Evolutionary conservation across 2,329 filamentous ascomycete species (phyloP).

Genomic region (Dryadomyces sulphureus): DNA sequence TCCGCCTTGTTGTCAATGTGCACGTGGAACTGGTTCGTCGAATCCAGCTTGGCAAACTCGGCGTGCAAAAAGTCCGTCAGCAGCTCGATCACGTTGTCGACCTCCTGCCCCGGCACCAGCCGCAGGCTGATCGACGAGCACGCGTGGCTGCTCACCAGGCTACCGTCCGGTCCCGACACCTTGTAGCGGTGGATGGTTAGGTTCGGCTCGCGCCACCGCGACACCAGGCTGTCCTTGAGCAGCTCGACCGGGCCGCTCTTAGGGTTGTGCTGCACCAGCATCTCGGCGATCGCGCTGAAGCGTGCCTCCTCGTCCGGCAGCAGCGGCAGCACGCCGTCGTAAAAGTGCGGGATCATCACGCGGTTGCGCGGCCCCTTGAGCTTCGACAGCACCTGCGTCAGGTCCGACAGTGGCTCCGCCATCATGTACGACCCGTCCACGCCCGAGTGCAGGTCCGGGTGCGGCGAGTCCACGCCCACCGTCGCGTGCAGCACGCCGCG

Average conservation of each 20-base stretch:
- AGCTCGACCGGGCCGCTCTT: constrained; percentile 41
- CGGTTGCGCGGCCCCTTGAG: constrained; percentile 69
- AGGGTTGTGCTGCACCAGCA: constrained; percentile 59
- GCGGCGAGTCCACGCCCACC: constrained; percentile 69
- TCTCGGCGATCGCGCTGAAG: constrained; percentile 71
- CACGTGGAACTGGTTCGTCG: constrained; percentile 66
- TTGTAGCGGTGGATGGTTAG: constrained; percentile 89
- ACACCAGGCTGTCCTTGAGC: constrained; percentile 78
- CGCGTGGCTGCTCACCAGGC: constrained; percentile 79
- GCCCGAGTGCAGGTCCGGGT: constrained; percentile 85
- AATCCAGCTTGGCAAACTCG: constrained; percentile 61
- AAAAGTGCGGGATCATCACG: constrained; percentile 77
- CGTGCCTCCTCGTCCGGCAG: constrained; percentile 62
- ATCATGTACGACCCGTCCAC: constrained; percentile 89
- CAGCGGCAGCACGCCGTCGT: constrained; percentile 66
- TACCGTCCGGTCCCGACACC: constrained; percentile 81
- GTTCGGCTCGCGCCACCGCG: constrained; percentile 88
- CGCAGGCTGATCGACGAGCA: constrained; percentile 81
- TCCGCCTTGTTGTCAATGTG: constrained; percentile 88
- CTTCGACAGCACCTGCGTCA: constrained; percentile 68
- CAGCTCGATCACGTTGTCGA: constrained; percentile 55
- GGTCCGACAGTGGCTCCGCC: constrained; percentile 82
- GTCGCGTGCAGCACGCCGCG: constrained; percentile 90
- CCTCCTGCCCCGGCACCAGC: constrained; percentile 84
- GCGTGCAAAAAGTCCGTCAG: constrained; percentile 53